phyloP scores from a whole-genome alignment of 2,329 filamentous ascomycete genomes.

The Dactylonectria estremocensis region DNA sequence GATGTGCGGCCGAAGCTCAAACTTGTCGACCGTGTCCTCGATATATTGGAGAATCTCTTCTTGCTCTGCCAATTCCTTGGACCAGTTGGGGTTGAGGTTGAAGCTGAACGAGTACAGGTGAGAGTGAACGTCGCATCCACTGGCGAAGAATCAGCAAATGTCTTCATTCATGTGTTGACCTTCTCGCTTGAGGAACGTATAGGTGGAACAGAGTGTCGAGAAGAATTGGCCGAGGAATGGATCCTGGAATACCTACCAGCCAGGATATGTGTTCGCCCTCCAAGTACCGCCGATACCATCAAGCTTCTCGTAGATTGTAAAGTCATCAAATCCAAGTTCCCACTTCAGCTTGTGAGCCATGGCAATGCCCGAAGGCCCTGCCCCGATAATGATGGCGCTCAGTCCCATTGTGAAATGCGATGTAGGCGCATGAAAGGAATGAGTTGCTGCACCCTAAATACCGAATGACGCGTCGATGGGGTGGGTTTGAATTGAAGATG shows the following conservation, averaged over 20 bases:
- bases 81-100: conserved; percentile 36
- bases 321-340: conserved; percentile 40
- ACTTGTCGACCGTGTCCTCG: conserved; percentile 40
- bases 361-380: conserved; percentile 41
- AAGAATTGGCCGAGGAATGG: too few relatives aligned
- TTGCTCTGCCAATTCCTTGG: conserved; percentile 31
- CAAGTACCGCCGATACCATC: conserved; percentile 43
- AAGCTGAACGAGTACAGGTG: conserved; percentile 38
- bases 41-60: conserved; percentile 36
- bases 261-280: conserved; percentile 38
- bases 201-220: too few relatives aligned
- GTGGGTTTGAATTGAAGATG: too few relatives aligned
- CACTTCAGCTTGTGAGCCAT: conserved; percentile 37
- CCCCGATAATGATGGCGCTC: conserved; percentile 43
- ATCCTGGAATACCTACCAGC: conserved; percentile 27
- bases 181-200: too few relatives aligned
- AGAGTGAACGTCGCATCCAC: conserved; percentile 36
- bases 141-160: not conserved
- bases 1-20: conserved; percentile 44
- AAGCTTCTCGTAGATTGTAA: conserved; percentile 43
- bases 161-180: not conserved
- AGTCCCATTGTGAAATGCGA: not conserved
- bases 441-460: too few relatives aligned
- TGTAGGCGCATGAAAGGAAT: too few relatives aligned
- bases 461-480: too few relatives aligned